phyloP scores from a whole-genome alignment of 73 alveolate species.

The Tetrahymena malaccensis region DNA sequence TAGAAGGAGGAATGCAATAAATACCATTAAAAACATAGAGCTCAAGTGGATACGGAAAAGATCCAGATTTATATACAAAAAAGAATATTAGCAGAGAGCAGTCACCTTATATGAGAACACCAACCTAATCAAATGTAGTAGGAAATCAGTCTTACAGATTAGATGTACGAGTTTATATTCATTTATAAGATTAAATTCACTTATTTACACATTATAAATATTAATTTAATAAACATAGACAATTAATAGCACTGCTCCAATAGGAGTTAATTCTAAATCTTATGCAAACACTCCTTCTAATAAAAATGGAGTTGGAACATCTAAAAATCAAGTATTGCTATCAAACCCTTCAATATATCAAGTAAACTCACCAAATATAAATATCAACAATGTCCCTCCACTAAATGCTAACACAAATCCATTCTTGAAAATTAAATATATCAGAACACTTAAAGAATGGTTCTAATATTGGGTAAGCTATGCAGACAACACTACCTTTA shows the following conservation, averaged over 20 bases:
- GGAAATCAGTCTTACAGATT: neutral
- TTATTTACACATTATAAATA: too few relatives aligned
- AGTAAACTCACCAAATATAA: neutral
- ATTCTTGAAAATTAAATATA: neutral
- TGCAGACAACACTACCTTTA: neutral
- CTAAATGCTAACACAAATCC: neutral
- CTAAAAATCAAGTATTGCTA: neutral
- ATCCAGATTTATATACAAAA: neutral
- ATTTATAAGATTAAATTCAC: neutral
- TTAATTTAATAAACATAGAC: neutral
- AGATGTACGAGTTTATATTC: neutral
- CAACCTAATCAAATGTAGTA: neutral
- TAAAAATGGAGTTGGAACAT: neutral
- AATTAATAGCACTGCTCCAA: neutral
- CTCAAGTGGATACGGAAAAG: neutral
- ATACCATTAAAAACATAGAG: neutral
- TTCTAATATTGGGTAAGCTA: neutral
- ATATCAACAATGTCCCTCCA: neutral
- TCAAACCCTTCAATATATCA: neutral
- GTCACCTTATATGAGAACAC: neutral
- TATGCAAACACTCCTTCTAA: neutral
- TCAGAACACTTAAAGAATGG: neutral
- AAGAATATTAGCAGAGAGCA: neutral
- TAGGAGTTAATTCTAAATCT: neutral
- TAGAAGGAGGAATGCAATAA: neutral